Base-by-base conservation (phyloP, 768 basidiomycete species). In the Rhodocollybia butyracea region DNA sequence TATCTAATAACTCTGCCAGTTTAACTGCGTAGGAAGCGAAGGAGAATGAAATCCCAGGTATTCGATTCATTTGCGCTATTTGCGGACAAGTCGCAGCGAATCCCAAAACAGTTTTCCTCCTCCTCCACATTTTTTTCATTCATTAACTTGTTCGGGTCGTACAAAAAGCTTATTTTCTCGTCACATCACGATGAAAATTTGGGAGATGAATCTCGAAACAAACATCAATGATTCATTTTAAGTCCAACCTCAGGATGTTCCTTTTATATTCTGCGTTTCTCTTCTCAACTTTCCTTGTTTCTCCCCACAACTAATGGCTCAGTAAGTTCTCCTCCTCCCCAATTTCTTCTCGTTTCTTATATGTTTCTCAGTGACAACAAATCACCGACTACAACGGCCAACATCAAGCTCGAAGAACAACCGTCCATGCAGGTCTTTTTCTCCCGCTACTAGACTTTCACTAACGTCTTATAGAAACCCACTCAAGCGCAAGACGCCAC, bases 401-500 rank as follows among this genome's bases (percentile, higher is more conserved):
- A 50, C n/a, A 34, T 50, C 22, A 50, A 50, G 15, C 32, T 50
- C 22, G 48, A 50, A 50, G 48, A 50, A 24, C 48, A 38, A 34
- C 48, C 34, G 26, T 30, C 43, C 13, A 45, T 13, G 43, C 43
- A 45, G 30, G 43, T 29, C 15, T 15, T 29, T 6, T 50, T 48
- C 15, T 15, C 4, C 26, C 17, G 8, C 0, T 8, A 22, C 46
- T 22, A 13, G 19, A 17, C 19, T 48, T 11, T 48, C 29, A 22
- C 30, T 48, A 5, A 22, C 22, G 11, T 38, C 11, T 17, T 24
- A 11, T 24, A 53, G 51, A 53, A 30, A 30, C 42, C 22, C 51
- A 11, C 51, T 40, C 40, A 53, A 53, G 40, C 51, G 51, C 19
- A 53, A 53, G 39, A 30, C 51, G 24, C 51, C 51, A 24, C 51